A percentile compares a stretch with the other conserved stretches of the same genome.
These are phyloP conservation scores for Coemansia sp. DNA, from an alignment of 192 early-diverging fungal genomes.

Conservation along the genomic window DNA sequence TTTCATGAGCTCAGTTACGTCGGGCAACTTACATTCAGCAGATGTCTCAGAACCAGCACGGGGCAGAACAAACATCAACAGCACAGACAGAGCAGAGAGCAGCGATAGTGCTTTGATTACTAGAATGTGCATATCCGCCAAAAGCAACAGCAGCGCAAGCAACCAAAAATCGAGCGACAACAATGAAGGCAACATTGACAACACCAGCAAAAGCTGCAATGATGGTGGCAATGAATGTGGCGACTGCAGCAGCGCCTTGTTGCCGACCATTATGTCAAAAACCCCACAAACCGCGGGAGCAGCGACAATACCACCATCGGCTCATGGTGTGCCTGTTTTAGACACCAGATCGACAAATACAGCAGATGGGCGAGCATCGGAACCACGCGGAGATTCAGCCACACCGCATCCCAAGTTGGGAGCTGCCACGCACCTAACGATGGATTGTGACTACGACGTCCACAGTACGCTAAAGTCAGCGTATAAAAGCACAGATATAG, in stretches of 20 bases:
- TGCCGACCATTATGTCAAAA: not conserved
- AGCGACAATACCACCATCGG: slow-evolving; percentile 7
- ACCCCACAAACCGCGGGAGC: slow-evolving; percentile 3
- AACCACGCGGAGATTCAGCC: slow-evolving; percentile 6
- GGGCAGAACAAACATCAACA: slow-evolving; percentile 21
- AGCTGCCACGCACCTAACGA: not conserved
- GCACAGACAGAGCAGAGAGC: slow-evolving; percentile 2
- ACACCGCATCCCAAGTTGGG: not conserved
- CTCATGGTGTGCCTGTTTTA: slow-evolving; percentile 20
- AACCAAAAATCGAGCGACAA: not conserved
- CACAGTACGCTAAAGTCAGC: not conserved
- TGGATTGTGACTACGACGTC: slow-evolving; percentile 4
- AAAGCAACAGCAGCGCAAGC: slow-evolving; percentile 4
- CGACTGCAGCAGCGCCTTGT: not conserved
- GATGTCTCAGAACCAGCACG: slow-evolving; percentile 25
- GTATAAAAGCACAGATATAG: not conserved
- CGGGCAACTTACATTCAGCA: slow-evolving; percentile 35
- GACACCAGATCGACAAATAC: slow-evolving; percentile 19
- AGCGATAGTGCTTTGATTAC: not conserved
- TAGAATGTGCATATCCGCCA: slow-evolving; percentile 2
- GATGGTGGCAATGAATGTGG: not conserved
- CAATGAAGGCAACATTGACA: not conserved
- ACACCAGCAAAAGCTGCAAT: slow-evolving; percentile 9
- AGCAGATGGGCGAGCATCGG: slow-evolving; percentile 4
- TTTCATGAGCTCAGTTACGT: slow-evolving; percentile 46